A percentile compares a stretch with the other conserved stretches of the same genome.
These are phyloP conservation scores for Populus trichocarpa DNA, from an alignment of 441 rosid genomes.

Conservation along the genomic window DNA sequence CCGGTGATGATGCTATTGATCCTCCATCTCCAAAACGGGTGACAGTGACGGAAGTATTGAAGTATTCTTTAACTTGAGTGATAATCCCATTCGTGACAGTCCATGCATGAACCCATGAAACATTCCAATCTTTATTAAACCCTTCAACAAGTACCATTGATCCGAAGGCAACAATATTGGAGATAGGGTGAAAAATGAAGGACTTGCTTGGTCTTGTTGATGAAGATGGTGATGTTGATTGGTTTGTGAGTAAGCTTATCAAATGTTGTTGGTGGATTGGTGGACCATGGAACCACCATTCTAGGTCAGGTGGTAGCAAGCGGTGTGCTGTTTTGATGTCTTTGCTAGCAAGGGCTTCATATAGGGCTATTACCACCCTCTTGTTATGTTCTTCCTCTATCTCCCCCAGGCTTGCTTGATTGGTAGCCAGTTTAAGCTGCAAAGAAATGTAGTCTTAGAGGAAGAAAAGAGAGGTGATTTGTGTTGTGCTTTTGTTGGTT, in stretches of 20 bases:
- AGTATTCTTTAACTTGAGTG: slow-evolving; percentile 60
- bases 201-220: slow-evolving; percentile 1
- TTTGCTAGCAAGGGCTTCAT: slow-evolving; percentile 28
- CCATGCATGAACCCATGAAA: slow-evolving; percentile 78
- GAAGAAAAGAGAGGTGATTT: background rate
- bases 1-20: background rate
- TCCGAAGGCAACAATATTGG: slow-evolving; percentile 32
- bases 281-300: slow-evolving; percentile 54
- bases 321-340: slow-evolving; percentile 31
- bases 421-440: background rate
- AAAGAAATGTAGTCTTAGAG: background rate
- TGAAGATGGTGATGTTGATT: background rate
- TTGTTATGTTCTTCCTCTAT: slow-evolving; percentile 11
- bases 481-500: background rate
- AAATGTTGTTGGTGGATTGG: slow-evolving; percentile 37
- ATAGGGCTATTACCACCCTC: slow-evolving; percentile 31
- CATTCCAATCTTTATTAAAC: slow-evolving; percentile 31
- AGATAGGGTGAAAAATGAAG: slow-evolving; percentile 27
- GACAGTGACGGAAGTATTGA: slow-evolving; percentile 35
- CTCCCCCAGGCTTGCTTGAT: slow-evolving; percentile 16
- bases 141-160: slow-evolving; percentile 65
- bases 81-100: slow-evolving; percentile 59
- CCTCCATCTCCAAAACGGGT: slow-evolving; percentile 16
- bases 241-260: slow-evolving; percentile 41
- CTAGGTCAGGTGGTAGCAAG: slow-evolving; percentile 36